Base-by-base conservation (phyloP, 2,329 filamentous ascomycete species). In the Aspergillus pseudonomiae region DNA sequence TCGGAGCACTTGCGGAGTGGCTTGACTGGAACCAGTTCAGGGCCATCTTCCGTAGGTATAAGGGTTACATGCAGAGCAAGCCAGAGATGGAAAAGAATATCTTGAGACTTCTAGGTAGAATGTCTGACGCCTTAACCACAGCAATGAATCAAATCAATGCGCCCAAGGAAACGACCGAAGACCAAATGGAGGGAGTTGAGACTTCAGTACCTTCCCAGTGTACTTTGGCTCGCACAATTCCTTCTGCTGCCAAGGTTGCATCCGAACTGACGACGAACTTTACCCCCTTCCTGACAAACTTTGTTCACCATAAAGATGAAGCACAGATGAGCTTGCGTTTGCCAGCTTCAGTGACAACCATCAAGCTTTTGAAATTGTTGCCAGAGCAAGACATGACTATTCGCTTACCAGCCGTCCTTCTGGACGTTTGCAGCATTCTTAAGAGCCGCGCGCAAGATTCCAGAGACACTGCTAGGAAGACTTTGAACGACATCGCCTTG, bases 241-340 rank as follows among this genome's bases (percentile, higher is more conserved):
- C 93, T 0, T 83, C 84, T 39, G 78, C 85, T 64, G 80, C 87
- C 11, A 92, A 92, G 75, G 82, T 96, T 39, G 82, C 86, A 19
- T 84, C 86, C 1, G 93, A 97, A 69, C 82, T 98, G 59, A 85
- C 87, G 46, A 86, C 87, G 24, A 89, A 89, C 65, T 91, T 97
- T 70, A 80, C 97, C 43, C 93, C 94, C 0, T 87, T 91, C 21
- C 80, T 99, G 36, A 85, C 90, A n/a, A 87, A 88, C 53, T 95
- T 97, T 74, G 86, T 98, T 32, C 94, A 97, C 71, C 89, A 96
- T 71, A 98, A 97, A 77, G 92, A 98, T 67, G 95, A 99, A 75
- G 89, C 93, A 1, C 94, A 93, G 57, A 94, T 99, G 77, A 97
- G 94, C 79, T 87, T 95, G 59, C 92, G 95, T 76, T 90, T 97